A percentile compares a stretch with the other conserved stretches of the same genome.
These are phyloP conservation scores for Neurospora sp. DNA, from an alignment of 495 filamentous ascomycete species.

Conservation along the genomic window DNA sequence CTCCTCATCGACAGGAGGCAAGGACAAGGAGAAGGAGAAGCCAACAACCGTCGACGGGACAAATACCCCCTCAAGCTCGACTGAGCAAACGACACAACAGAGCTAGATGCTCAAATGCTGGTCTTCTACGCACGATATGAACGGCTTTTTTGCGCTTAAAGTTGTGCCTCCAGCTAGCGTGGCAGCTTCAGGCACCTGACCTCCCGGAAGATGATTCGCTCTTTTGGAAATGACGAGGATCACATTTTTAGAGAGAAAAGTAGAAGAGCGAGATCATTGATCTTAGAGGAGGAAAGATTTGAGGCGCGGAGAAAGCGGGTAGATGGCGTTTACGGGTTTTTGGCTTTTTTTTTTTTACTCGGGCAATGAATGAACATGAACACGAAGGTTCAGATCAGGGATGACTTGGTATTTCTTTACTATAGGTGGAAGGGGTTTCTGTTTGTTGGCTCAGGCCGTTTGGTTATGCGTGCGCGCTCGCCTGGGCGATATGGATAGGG, in stretches of 20 bases:
- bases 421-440: background rate
- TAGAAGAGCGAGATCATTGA: background rate
- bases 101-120: background rate
- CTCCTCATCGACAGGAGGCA: slow-evolving; percentile 12
- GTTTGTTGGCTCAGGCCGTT: background rate
- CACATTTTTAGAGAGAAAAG: background rate
- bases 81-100: background rate
- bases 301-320: background rate
- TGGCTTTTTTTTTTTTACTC: background rate
- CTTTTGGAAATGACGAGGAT: background rate
- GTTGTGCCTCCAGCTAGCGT: background rate
- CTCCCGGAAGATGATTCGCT: background rate
- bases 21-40: slow-evolving; percentile 26
- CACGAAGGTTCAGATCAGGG: background rate
- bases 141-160: background rate
- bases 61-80: background rate
- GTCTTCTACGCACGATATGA: background rate
- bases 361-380: background rate
- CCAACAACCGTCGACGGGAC: background rate
- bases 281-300: background rate
- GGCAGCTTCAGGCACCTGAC: background rate
- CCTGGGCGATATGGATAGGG: background rate
- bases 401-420: background rate
- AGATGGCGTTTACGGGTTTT: background rate
- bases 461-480: background rate